Evolutionary conservation across 495 filamentous ascomycete species (phyloP).

Genomic region (Parachaetomium inaequale): DNA sequence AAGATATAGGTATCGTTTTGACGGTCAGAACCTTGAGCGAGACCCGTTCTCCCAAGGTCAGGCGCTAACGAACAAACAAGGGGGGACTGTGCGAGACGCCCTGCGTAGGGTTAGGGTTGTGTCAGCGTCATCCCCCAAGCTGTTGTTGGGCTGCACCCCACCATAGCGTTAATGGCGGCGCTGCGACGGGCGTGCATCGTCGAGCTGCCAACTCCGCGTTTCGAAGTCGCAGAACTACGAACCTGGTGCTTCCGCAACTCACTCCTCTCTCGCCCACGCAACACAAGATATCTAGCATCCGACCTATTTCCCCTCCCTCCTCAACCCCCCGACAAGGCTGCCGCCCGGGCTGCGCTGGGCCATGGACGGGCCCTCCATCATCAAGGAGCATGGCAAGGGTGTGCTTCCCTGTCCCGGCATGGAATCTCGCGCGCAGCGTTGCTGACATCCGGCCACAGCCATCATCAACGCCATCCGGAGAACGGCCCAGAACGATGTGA

Average conservation of each 20-base stretch:
- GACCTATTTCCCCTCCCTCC: neutral
- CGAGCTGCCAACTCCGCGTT: slow-evolving; percentile 16
- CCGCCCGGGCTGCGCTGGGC: slow-evolving; percentile 16
- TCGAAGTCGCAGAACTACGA: slow-evolving; percentile 3
- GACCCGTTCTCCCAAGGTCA: too few species aligned
- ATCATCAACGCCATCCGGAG: slow-evolving; percentile 53
- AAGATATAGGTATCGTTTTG: too few species aligned
- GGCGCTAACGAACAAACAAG: too few species aligned
- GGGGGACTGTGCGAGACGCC: too few species aligned
- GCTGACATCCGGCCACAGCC: slow-evolving; percentile 14
- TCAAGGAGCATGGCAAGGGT: slow-evolving; percentile 39
- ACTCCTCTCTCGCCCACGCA: neutral
- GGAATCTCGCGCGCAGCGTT: neutral
- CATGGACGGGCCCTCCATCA: slow-evolving; percentile 37
- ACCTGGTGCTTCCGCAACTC: neutral
- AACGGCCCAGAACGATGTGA: slow-evolving; percentile 54
- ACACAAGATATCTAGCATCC: neutral
- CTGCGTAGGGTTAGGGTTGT: slow-evolving; percentile 4
- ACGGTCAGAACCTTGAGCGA: too few species aligned
- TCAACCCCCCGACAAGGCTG: neutral
- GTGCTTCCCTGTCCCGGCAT: neutral
- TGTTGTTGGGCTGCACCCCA: slow-evolving; percentile 14
- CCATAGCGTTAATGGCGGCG: slow-evolving; percentile 1
- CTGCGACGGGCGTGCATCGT: neutral
- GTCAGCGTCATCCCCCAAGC: neutral